Conservation (phyloP, 805 yeast genomes). For the Tetrapisispora taiwanensis region DNA sequence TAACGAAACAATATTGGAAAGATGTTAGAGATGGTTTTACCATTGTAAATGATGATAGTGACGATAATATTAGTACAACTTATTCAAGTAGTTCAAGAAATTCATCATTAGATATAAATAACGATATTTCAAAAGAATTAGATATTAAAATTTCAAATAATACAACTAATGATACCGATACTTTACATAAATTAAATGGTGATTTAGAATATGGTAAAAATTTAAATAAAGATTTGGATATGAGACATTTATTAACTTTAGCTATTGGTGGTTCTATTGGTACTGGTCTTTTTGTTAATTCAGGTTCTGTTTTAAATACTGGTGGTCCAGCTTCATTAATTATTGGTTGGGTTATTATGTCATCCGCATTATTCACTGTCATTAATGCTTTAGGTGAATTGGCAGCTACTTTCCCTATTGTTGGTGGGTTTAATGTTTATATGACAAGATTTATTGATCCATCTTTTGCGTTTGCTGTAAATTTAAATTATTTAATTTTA, state of each 20-base stretch:
- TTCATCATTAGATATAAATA: neutral
- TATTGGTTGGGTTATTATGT: conserved; percentile 45
- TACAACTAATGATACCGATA: neutral
- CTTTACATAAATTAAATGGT: neutral
- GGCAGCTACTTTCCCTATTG: conserved; percentile 43
- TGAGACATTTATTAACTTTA: conserved; percentile 49
- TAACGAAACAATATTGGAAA: neutral
- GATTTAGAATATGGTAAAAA: neutral
- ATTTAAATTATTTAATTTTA: conserved; percentile 43
- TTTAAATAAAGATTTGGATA: conserved; percentile 5
- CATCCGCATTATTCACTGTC: conserved; percentile 50
- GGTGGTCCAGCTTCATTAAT: conserved; percentile 61
- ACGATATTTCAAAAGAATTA: neutral
- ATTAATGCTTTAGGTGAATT: conserved; percentile 46
- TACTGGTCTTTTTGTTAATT: conserved; percentile 58
- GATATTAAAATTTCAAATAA: neutral
- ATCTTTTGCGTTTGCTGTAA: conserved; percentile 45
- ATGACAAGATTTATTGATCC: conserved; percentile 46
- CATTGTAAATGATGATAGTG: neutral
- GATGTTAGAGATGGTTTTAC: conserved; percentile 1
- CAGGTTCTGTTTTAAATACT: conserved; percentile 45
- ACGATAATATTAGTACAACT: neutral
- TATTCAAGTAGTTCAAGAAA: neutral
- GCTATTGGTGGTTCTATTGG: conserved; percentile 64
- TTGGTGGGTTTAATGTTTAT: conserved; percentile 43